phyloP scores from a whole-genome alignment of 2,329 filamentous ascomycete species.

The Microdochium trichocladiopsis region DNA sequence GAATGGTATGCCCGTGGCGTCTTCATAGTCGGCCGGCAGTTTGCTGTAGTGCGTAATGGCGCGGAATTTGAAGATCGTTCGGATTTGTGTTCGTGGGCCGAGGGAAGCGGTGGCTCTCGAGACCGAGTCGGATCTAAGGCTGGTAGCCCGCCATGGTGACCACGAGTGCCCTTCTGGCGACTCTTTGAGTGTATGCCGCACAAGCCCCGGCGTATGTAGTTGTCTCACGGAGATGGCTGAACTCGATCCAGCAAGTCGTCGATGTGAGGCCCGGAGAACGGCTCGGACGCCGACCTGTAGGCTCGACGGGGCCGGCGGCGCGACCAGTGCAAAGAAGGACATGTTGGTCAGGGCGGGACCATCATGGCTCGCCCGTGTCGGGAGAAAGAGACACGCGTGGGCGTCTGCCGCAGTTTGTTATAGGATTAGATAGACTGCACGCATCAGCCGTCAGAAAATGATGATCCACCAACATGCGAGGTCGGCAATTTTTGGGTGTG shows the following conservation, averaged over 20 bases:
- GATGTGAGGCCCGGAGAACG: not conserved
- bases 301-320: not conserved
- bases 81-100: constrained; percentile 12
- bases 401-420: not conserved
- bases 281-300: not conserved
- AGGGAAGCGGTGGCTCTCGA: not conserved
- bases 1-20: constrained; percentile 48
- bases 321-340: not conserved
- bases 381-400: not conserved
- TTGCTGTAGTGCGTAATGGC: constrained; percentile 48
- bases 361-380: not conserved
- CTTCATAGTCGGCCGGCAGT: constrained; percentile 49
- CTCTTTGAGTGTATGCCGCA: not conserved
- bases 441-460: too few relatives aligned
- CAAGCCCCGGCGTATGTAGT: not conserved
- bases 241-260: not conserved
- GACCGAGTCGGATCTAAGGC: not conserved
- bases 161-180: not conserved
- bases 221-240: not conserved
- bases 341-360: not conserved
- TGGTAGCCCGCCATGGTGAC: not conserved
- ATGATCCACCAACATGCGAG: not conserved
- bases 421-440: not conserved
- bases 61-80: constrained; percentile 19
- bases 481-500: not conserved